phyloP scores from a whole-genome alignment of 768 basidiomycete genomes.

The Grammothele lineata region DNA sequence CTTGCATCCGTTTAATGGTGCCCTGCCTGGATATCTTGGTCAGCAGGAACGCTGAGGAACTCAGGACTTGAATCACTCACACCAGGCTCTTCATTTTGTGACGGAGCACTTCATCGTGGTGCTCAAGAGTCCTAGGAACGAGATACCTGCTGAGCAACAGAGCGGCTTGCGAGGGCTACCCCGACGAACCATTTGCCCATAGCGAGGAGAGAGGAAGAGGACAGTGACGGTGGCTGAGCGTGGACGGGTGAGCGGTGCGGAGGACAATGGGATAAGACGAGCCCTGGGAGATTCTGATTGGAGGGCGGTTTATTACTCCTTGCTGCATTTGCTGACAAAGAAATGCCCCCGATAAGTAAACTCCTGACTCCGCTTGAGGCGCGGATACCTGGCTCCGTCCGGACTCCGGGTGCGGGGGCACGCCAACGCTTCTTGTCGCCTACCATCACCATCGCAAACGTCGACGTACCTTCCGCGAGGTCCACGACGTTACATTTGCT shows the following conservation, averaged over 20 bases:
- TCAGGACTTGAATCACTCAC: no score
- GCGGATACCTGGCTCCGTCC: no score
- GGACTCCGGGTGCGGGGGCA: no score
- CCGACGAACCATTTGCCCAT: conserved; percentile 74
- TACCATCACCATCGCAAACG: conserved; percentile 9
- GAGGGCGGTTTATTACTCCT: conserved; percentile 1
- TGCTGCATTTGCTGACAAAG: conserved; percentile 1
- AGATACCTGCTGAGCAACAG: conserved; percentile 11
- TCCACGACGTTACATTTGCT: conserved; percentile 1
- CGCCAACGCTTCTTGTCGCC: conserved; percentile 8
- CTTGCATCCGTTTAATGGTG: conserved; percentile 61
- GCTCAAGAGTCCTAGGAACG: conserved; percentile 57
- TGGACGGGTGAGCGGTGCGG: conserved; percentile 2
- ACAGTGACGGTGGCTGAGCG: conserved; percentile 1
- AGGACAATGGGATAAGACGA: background rate
- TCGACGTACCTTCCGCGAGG: conserved; percentile 1
- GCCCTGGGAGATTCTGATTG: conserved; percentile 5
- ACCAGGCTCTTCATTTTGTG: conserved; percentile 74
- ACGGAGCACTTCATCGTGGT: conserved; percentile 68
- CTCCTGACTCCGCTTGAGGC: no score
- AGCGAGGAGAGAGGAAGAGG: conserved; percentile 3
- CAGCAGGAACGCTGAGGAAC: conserved; percentile 5
- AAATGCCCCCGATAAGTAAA: no score
- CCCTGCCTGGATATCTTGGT: conserved; percentile 48
- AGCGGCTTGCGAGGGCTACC: background rate